Evolutionary conservation across 2,329 filamentous ascomycete species (phyloP).

Genomic region (Diaporthe sp.): DNA sequence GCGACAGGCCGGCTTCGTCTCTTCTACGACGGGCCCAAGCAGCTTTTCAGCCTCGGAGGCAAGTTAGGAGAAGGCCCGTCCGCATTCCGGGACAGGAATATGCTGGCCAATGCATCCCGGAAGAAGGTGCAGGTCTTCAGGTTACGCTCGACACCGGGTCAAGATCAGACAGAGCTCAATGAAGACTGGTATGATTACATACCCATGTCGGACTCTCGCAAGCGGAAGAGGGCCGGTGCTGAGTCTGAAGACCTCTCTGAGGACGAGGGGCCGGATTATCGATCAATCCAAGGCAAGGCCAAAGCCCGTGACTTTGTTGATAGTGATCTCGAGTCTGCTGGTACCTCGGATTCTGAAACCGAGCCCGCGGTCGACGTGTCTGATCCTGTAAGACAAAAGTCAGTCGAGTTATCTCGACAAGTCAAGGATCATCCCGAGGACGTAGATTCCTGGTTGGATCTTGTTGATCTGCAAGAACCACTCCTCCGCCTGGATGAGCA

Average conservation of each 20-base stretch:
- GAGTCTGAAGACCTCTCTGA: slow-evolving; percentile 53
- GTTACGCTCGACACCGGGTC: slow-evolving; percentile 46
- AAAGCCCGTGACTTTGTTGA: slow-evolving; percentile 62
- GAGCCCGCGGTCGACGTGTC: slow-evolving; percentile 50
- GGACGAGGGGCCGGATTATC: slow-evolving; percentile 68
- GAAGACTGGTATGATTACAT: slow-evolving; percentile 58
- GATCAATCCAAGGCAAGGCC: slow-evolving; percentile 75
- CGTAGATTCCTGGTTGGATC: slow-evolving; percentile 78
- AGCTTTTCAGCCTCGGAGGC: slow-evolving; percentile 63
- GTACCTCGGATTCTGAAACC: slow-evolving; percentile 56
- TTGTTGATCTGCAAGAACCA: slow-evolving; percentile 83
- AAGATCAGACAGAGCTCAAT: slow-evolving; percentile 14
- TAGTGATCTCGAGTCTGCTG: slow-evolving; percentile 63
- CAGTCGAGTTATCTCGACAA: slow-evolving; percentile 71
- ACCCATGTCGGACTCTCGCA: slow-evolving; percentile 56
- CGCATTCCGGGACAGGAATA: slow-evolving; percentile 60
- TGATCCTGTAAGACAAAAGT: slow-evolving; percentile 64
- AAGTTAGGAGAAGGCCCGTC: slow-evolving; percentile 55
- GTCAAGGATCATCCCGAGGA: slow-evolving; percentile 77
- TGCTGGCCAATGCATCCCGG: slow-evolving; percentile 58
- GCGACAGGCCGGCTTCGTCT: slow-evolving; percentile 71
- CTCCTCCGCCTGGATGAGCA: slow-evolving; percentile 67
- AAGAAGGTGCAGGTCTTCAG: slow-evolving; percentile 55
- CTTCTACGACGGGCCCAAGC: slow-evolving; percentile 71
- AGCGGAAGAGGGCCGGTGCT: slow-evolving; percentile 47